Base-by-base conservation (phyloP, 2,329 filamentous ascomycete genomes). In the Beauveria sp. region DNA sequence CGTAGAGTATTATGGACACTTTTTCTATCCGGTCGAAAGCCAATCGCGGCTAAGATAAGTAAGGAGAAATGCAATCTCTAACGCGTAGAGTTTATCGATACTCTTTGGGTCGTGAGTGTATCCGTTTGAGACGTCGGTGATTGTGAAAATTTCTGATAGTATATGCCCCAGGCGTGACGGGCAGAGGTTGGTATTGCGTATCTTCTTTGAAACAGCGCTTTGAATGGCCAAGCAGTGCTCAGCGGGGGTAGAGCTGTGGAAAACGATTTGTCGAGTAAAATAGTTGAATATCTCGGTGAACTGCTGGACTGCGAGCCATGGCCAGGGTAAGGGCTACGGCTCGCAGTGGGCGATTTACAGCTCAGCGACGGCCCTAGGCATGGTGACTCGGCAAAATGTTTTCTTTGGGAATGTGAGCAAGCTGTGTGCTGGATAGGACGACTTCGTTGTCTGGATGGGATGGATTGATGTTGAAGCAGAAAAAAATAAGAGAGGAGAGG, bases 281-380 rank as follows among this genome's bases (percentile, higher is more conserved):
- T 80, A 78, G 75, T 77, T 77, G 81, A 75, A 72, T 84, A 83
- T 80, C 82, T 91, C 88, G 85, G 80, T 86, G 87, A 88, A 87
- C 89, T 91, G 88, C 85, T 86, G 88, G 88, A 91, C 90, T 92
- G 84, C 86, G 84, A 83, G 84, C 84, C 84, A 81, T 65, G 71
- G 67, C 69, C 63, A 74, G 71, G 73, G 53, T 40, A 70, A 71
- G 68, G 72, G 72, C 72, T 76, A 76, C 72, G 77, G 80, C 84
- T 86, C 87, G 87, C 85, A 92, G 89, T 87, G 86, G 86, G 84
- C 58, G 78, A 84, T 91, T 92, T 92, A 96, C 88, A 93, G 90
- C 89, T 88, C 88, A 90, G 86, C 87, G 87, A 89, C 80, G 82
- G 87, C 86, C 86, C 81, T 85, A 84, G 84, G 85, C 84, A 86